Percentiles rank a stretch among this genome's conserved stretches.
These are phyloP conservation scores for Entomortierella parvispora DNA, from an alignment of 192 early-diverging fungal genomes.

Conservation along the genomic window DNA sequence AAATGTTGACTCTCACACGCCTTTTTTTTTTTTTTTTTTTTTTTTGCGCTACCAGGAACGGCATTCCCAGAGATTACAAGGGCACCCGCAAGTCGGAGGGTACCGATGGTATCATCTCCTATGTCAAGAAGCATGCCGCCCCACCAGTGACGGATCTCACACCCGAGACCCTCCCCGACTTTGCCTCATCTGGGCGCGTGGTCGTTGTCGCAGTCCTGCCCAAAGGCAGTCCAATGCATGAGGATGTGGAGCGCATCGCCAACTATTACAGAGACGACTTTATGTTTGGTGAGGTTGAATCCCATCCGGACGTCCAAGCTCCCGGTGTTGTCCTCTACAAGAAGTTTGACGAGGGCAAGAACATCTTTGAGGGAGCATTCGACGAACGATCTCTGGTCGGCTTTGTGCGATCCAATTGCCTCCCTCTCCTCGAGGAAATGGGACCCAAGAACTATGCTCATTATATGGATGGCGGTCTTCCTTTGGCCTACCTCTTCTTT, in stretches of 20 bases:
- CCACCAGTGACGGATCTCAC: slow-evolving; percentile 81
- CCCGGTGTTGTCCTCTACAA: slow-evolving; percentile 86
- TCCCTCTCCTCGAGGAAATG: slow-evolving; percentile 89
- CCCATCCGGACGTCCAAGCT: slow-evolving; percentile 47
- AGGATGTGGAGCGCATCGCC: slow-evolving; percentile 70
- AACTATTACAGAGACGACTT: slow-evolving; percentile 85
- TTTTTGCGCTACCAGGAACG: slow-evolving; percentile 53
- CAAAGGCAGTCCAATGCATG: slow-evolving; percentile 61
- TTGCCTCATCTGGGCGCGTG: slow-evolving; percentile 82
- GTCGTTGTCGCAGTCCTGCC: slow-evolving; percentile 88
- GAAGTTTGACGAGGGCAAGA: slow-evolving; percentile 87
- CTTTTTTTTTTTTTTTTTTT: not conserved
- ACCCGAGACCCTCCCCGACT: slow-evolving; percentile 73
- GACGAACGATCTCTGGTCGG: slow-evolving; percentile 59
- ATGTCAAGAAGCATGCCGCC: slow-evolving; percentile 90
- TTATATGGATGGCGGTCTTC: slow-evolving; percentile 85
- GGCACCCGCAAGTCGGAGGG: slow-evolving; percentile 86
- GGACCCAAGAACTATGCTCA: slow-evolving; percentile 83
- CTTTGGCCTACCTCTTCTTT: slow-evolving; percentile 90
- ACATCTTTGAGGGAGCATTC: slow-evolving; percentile 66
- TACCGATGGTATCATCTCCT: slow-evolving; percentile 86
- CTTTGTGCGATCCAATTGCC: slow-evolving; percentile 81
- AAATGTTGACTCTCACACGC: slow-evolving; percentile 6
- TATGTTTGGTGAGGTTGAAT: slow-evolving; percentile 76
- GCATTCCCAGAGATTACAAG: slow-evolving; percentile 78